Conservation (phyloP, 1,139 yeast species). For the Yamadazyma dendronema region DNA sequence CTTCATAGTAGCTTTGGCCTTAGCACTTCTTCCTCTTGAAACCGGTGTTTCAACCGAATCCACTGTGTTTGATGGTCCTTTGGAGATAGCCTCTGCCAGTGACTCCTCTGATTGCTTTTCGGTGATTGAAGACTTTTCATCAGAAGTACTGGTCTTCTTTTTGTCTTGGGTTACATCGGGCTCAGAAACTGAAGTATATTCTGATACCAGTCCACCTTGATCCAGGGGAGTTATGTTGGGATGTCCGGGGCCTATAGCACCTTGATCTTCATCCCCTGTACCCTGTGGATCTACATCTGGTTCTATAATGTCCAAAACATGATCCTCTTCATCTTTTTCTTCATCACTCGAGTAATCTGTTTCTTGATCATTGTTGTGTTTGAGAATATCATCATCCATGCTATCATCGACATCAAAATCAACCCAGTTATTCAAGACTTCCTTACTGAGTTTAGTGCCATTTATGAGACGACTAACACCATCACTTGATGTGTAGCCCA, state of each 20-base stretch:
- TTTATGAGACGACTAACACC: slow-evolving; percentile 50
- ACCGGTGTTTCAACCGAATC: slow-evolving; percentile 1
- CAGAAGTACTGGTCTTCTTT: too few species aligned
- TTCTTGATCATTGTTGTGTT: slow-evolving; percentile 5
- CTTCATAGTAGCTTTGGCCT: slow-evolving; percentile 62
- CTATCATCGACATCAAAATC: slow-evolving; percentile 34
- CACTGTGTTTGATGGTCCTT: too few species aligned
- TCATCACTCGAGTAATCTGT: slow-evolving; percentile 14
- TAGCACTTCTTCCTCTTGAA: slow-evolving; percentile 48
- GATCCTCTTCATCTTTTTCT: slow-evolving; percentile 7
- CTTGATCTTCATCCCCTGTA: too few species aligned
- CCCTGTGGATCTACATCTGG: neutral
- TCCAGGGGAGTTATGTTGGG: too few species aligned
- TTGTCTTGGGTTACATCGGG: too few species aligned
- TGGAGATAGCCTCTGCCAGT: too few species aligned
- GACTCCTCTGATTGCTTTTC: too few species aligned
- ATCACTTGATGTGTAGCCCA: slow-evolving; percentile 35
- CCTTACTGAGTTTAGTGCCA: slow-evolving; percentile 42
- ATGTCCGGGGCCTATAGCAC: too few species aligned
- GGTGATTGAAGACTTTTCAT: too few species aligned
- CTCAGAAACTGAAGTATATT: too few species aligned
- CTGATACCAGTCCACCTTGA: too few species aligned
- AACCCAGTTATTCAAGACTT: slow-evolving; percentile 42
- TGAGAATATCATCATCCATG: slow-evolving; percentile 28
- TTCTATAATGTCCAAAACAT: neutral